Evolutionary conservation across 208 protist species (phyloP).

Genomic region (Trypanosoma avium): DNA sequence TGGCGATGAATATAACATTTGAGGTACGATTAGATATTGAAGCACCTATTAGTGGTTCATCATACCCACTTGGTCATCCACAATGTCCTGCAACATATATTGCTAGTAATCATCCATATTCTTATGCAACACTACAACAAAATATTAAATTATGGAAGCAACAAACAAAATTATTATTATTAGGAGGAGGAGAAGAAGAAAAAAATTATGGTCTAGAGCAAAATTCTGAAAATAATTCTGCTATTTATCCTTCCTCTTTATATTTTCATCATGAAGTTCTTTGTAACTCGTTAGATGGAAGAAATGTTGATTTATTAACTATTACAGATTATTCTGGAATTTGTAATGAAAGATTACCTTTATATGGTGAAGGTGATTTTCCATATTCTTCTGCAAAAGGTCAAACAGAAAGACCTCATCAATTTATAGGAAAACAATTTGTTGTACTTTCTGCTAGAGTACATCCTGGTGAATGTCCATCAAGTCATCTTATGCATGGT

Average conservation of each 20-base stretch:
- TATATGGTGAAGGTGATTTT: slow-evolving; percentile 40
- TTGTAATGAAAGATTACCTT: slow-evolving; percentile 32
- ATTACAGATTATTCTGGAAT: slow-evolving; percentile 75
- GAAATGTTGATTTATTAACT: slow-evolving; percentile 86
- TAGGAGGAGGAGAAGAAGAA: too few species aligned
- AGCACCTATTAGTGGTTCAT: slow-evolving; percentile 33
- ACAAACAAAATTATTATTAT: slow-evolving; percentile 15
- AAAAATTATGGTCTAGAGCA: background rate
- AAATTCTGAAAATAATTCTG: background rate
- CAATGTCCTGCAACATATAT: slow-evolving; percentile 77
- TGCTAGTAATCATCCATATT: slow-evolving; percentile 92
- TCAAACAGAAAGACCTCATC: slow-evolving; percentile 51
- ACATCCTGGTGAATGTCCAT: slow-evolving; percentile 92
- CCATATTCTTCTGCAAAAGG: slow-evolving; percentile 61
- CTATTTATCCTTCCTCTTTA: slow-evolving; percentile 27
- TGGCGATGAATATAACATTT: slow-evolving; percentile 85
- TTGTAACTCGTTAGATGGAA: slow-evolving; percentile 77
- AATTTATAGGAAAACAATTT: slow-evolving; percentile 65
- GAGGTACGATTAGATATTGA: slow-evolving; percentile 71
- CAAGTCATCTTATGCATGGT: slow-evolving; percentile 93
- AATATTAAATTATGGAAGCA: slow-evolving; percentile 65
- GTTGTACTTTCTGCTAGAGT: slow-evolving; percentile 90
- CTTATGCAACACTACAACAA: slow-evolving; percentile 70
- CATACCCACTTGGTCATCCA: slow-evolving; percentile 47
- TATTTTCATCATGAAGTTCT: slow-evolving; percentile 90